Evolutionary conservation across 768 basidiomycete genomes (phyloP).

Genomic region (Harrya chromipes): DNA sequence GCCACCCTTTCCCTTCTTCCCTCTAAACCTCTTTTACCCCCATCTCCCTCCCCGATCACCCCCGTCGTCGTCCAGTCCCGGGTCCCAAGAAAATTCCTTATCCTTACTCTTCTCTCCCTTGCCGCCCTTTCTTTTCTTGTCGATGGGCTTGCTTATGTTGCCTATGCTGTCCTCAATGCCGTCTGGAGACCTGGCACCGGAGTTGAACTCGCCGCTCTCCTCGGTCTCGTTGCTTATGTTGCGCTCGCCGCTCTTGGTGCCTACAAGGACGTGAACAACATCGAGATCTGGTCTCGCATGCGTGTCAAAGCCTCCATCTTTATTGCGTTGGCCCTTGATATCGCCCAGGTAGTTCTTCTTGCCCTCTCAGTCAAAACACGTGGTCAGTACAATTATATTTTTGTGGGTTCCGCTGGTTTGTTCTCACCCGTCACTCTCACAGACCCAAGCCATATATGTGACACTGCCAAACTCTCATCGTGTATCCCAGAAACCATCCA

Average conservation of each 20-base stretch:
- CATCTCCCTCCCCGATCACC: conserved; percentile 60
- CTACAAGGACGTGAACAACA: conserved; percentile 74
- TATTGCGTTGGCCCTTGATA: conserved; percentile 55
- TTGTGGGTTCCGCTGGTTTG: not conserved
- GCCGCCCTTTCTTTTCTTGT: conserved; percentile 69
- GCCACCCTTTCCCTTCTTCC: conserved; percentile 58
- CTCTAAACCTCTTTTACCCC: conserved; percentile 43
- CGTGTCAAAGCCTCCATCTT: conserved; percentile 55
- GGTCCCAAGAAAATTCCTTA: conserved; percentile 72
- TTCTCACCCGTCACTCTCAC: not conserved
- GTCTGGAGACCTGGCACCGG: conserved; percentile 63
- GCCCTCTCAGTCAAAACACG: conserved; percentile 38
- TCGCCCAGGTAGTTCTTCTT: conserved; percentile 55
- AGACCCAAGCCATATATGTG: conserved; percentile 22
- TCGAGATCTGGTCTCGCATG: conserved; percentile 62
- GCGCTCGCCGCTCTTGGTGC: conserved; percentile 73
- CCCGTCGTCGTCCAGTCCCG: conserved; percentile 71
- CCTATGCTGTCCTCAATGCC: conserved; percentile 60
- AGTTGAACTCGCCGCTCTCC: conserved; percentile 61
- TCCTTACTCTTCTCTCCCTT: conserved; percentile 69
- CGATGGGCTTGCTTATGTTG: conserved; percentile 73
- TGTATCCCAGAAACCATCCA: conserved; percentile 43
- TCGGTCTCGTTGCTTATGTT: conserved; percentile 67
- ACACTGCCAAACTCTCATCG: conserved; percentile 20
- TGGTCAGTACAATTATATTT: conserved; percentile 26